Evolutionary conservation across 202 grass and related monocot genomes (phyloP).

Genomic region (Schoenoplectus triqueter): DNA sequence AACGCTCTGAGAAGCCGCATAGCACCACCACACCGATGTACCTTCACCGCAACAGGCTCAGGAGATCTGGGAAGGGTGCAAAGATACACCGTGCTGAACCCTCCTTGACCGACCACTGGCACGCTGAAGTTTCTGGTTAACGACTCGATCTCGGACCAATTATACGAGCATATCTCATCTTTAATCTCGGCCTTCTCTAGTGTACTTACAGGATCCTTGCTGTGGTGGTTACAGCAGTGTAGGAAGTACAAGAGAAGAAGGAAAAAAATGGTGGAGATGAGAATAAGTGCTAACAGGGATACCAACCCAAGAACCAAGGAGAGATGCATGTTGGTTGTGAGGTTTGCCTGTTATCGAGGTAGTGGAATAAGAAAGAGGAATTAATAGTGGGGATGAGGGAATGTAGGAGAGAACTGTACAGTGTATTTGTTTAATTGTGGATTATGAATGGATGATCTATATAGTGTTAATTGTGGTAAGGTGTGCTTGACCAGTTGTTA

Average conservation of each 20-base stretch:
- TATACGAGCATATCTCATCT: conserved; percentile 39
- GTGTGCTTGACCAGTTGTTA: too few relatives aligned
- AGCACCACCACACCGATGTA: conserved; percentile 63
- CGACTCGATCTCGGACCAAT: conserved; percentile 62
- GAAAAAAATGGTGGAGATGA: conserved; percentile 15
- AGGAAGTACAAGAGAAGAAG: conserved; percentile 28
- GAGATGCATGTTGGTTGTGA: conserved; percentile 28
- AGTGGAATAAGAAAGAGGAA: conserved; percentile 25
- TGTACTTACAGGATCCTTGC: background rate
- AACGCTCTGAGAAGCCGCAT: conserved; percentile 57
- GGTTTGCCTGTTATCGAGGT: conserved; percentile 13
- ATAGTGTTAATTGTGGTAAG: background rate
- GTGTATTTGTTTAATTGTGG: conserved; percentile 23
- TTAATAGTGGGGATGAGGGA: background rate
- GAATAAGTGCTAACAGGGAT: conserved; percentile 28
- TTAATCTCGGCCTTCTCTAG: background rate
- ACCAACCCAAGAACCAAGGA: conserved; percentile 14
- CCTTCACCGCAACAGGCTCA: conserved; percentile 55
- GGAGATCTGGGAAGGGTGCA: conserved; percentile 32
- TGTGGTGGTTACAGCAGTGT: background rate
- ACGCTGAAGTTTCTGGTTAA: conserved; percentile 66
- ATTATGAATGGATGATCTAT: background rate
- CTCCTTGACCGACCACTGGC: conserved; percentile 69
- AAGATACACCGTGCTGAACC: conserved; percentile 82
- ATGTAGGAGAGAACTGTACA: conserved; percentile 17